Conservation (phyloP, 2,329 filamentous ascomycete genomes). For the Teratosphaeria nubilosa region DNA sequence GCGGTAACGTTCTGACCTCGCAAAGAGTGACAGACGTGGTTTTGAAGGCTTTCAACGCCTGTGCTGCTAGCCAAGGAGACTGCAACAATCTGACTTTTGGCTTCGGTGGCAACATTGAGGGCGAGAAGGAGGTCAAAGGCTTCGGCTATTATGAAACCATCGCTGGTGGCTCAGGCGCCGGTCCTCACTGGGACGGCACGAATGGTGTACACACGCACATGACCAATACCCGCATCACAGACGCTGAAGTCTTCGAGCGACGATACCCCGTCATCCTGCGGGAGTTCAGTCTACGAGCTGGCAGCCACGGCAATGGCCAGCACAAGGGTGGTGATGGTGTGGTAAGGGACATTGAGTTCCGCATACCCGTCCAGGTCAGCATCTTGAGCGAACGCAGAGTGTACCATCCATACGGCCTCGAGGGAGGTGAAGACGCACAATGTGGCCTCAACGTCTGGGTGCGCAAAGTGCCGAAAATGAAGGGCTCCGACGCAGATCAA, state of each 20-base stretch:
- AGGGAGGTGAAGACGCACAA: slow-evolving; percentile 67
- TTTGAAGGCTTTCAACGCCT: slow-evolving; percentile 68
- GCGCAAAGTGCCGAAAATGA: slow-evolving; percentile 46
- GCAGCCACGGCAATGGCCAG: slow-evolving; percentile 54
- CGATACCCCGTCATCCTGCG: slow-evolving; percentile 65
- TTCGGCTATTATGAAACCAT: slow-evolving; percentile 88
- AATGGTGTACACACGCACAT: slow-evolving; percentile 74
- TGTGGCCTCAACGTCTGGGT: slow-evolving; percentile 86
- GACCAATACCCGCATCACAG: slow-evolving; percentile 75
- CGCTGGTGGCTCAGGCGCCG: slow-evolving; percentile 65
- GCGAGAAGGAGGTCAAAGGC: slow-evolving; percentile 53
- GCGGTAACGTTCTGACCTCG: slow-evolving; percentile 68
- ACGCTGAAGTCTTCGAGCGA: slow-evolving; percentile 68
- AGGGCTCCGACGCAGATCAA: slow-evolving; percentile 21
- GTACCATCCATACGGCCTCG: slow-evolving; percentile 69
- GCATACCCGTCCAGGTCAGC: slow-evolving; percentile 64
- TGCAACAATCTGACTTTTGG: slow-evolving; percentile 82
- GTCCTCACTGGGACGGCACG: slow-evolving; percentile 61
- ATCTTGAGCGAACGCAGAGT: slow-evolving; percentile 71
- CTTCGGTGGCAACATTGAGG: slow-evolving; percentile 57
- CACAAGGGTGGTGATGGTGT: slow-evolving; percentile 68
- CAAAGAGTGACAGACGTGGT: slow-evolving; percentile 79
- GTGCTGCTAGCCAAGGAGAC: slow-evolving; percentile 68
- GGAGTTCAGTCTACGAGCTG: slow-evolving; percentile 55
- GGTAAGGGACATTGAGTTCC: slow-evolving; percentile 70